Evolutionary conservation across 371 early-diverging fungal genomes (phyloP), one percentile per base, ranked within the genome.

Genomic region (Phascolomyces articulosus): DNA sequence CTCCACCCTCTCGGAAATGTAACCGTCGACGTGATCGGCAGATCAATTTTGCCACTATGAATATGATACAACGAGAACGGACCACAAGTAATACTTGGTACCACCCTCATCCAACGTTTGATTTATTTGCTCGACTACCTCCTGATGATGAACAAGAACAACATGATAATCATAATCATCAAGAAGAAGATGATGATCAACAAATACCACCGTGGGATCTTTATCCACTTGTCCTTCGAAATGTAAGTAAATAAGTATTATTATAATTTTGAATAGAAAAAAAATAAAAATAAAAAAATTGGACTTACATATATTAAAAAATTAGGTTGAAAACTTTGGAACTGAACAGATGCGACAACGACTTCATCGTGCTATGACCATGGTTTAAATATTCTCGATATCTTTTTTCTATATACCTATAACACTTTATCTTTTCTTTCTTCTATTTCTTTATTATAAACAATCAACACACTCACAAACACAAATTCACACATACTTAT

Each of bases 251-350:
- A n/a, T 18, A 9, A 38, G 20, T 3, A 23, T 53, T 11, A 7
- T n/a, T 28, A 55, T 15, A 0, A 0, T 21, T 15, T 47, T 28
- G 23, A 11, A 34, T 11, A 34, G 11, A 2, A 6, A 34, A 34
- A 34, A 34, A 1, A 48, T 29, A 55, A n/a, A 62, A n/a, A n/a
- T n/a, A n/a, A n/a, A n/a, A n/a, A n/a, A n/a, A n/a, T n/a, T n/a
- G n/a, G n/a, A n/a, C n/a, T n/a, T n/a, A n/a, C n/a, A n/a, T n/a
- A n/a, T n/a, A n/a, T n/a, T n/a, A n/a, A n/a, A n/a, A n/a, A n/a
- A n/a, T 56, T 62, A 81, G 81, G 78, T 81, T 49, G 69, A 74
- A 55, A 81, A 81, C 41, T 76, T 69, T 66, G 81, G 81, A 3
- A 72, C 74, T 18, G 74, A 81, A 24, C 70, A 81, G 68, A 81